These are phyloP conservation scores for Aspergillus costaricaensis DNA, from an alignment of 2,329 filamentous ascomycete genomes.

Conservation along the genomic window DNA sequence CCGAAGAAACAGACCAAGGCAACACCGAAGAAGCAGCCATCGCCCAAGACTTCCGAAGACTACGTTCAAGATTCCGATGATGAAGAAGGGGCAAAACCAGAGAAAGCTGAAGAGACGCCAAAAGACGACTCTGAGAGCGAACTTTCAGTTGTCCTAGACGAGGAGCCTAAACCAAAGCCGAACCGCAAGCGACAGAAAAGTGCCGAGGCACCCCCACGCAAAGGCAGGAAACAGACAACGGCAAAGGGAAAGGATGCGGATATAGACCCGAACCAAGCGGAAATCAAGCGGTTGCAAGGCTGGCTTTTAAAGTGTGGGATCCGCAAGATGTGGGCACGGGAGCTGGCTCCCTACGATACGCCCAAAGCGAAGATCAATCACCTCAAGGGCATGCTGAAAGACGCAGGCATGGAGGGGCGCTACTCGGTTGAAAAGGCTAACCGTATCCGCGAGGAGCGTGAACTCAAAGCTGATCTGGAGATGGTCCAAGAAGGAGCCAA, in stretches of 20 bases:
- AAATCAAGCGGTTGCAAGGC: conserved; percentile 85
- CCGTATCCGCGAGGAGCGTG: conserved; percentile 83
- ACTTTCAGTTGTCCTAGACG: conserved; percentile 76
- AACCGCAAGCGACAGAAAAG: conserved; percentile 54
- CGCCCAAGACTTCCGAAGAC: conserved; percentile 16
- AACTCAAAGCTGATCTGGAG: conserved; percentile 81
- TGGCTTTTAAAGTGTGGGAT: conserved; percentile 89
- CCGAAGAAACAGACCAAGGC: conserved; percentile 15
- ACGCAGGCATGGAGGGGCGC: conserved; percentile 83
- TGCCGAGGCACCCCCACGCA: conserved; percentile 27
- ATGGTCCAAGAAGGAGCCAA: conserved; percentile 79
- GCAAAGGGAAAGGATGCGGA: conserved; percentile 50
- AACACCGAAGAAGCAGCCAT: conserved; percentile 9
- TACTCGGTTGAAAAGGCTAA: conserved; percentile 82
- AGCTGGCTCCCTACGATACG: conserved; percentile 75
- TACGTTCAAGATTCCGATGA: conserved; percentile 18
- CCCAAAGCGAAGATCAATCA: conserved; percentile 78
- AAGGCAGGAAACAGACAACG: conserved; percentile 34
- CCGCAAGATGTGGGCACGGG: conserved; percentile 85
- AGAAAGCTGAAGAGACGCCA: conserved; percentile 33
- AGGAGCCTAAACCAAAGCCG: conserved; percentile 62
- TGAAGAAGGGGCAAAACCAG: conserved; percentile 16
- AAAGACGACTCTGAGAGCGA: conserved; percentile 61
- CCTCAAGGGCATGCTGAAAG: conserved; percentile 73
- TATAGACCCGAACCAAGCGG: conserved; percentile 66